Evolutionary conservation across 805 yeast genomes (phyloP).

Genomic region (Candida awuae): DNA sequence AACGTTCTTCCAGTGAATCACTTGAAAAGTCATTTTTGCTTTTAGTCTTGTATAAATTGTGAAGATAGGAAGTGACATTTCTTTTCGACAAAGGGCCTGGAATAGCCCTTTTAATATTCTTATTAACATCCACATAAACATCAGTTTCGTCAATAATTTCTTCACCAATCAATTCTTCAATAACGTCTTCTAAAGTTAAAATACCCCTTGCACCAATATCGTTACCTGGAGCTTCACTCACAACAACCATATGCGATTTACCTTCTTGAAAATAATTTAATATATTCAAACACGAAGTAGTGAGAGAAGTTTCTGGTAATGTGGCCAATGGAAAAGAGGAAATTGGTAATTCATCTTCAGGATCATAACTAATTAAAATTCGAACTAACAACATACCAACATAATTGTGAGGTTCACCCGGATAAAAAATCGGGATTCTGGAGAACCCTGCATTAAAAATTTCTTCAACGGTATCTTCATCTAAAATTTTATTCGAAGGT

Average conservation of each 20-base stretch:
- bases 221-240: constrained; percentile 77
- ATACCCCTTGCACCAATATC: constrained; percentile 81
- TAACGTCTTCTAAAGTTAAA: constrained; percentile 91
- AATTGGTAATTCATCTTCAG: constrained; percentile 90
- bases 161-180: constrained; percentile 95
- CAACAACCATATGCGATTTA: constrained; percentile 94
- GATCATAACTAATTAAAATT: constrained; percentile 89
- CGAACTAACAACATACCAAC: constrained; percentile 93
- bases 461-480: constrained; percentile 78
- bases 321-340: constrained; percentile 94
- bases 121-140: constrained; percentile 84
- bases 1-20: constrained; percentile 6
- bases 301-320: constrained; percentile 86
- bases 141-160: constrained; percentile 96
- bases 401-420: constrained; percentile 82
- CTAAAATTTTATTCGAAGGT: constrained; percentile 73
- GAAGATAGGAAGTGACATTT: constrained; percentile 61
- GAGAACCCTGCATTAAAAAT: constrained; percentile 92
- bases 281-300: constrained; percentile 88
- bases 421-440: constrained; percentile 87
- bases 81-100: constrained; percentile 72
- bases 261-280: constrained; percentile 97
- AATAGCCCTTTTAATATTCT: constrained; percentile 67
- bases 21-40: constrained; percentile 7
- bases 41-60: constrained; percentile 38